Conservation (phyloP, 257 asterid species). For the Fraxinus americana region DNA sequence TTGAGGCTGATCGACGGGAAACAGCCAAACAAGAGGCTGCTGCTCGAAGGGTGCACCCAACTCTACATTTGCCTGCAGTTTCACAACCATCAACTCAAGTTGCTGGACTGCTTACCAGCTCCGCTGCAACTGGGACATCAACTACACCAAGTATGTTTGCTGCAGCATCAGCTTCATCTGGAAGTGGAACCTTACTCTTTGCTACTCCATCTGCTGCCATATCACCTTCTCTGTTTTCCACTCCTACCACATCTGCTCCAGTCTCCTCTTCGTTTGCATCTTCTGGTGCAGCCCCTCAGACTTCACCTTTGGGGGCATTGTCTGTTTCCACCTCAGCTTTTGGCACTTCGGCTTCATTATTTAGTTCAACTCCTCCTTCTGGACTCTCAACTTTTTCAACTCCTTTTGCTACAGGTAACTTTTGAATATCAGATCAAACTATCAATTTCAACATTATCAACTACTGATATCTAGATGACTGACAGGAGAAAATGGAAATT, state of each 20-base stretch:
- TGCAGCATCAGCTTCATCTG: conserved; percentile 54
- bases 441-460: background rate
- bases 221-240: conserved; percentile 66
- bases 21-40: conserved; percentile 95
- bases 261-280: conserved; percentile 53
- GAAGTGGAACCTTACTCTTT: conserved; percentile 67
- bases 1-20: conserved; percentile 94
- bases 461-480: conserved; percentile 14
- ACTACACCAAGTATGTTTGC: conserved; percentile 46
- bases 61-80: conserved; percentile 75
- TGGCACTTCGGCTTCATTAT: conserved; percentile 51
- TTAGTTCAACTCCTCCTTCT: conserved; percentile 65
- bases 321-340: conserved; percentile 59
- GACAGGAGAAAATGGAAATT: background rate
- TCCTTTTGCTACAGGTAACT: conserved; percentile 78
- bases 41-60: conserved; percentile 90
- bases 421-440: background rate
- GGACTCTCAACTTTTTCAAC: conserved; percentile 61
- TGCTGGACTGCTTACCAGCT: conserved; percentile 47
- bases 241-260: conserved; percentile 68
- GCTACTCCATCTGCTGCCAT: conserved; percentile 65
- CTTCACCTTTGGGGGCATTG: conserved; percentile 60
- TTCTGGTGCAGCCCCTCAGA: conserved; percentile 64
- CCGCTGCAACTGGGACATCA: conserved; percentile 62
- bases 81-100: conserved; percentile 61